Conservation (phyloP, 1,284 basidiomycete species). For the Leccinum pallidistipes region DNA sequence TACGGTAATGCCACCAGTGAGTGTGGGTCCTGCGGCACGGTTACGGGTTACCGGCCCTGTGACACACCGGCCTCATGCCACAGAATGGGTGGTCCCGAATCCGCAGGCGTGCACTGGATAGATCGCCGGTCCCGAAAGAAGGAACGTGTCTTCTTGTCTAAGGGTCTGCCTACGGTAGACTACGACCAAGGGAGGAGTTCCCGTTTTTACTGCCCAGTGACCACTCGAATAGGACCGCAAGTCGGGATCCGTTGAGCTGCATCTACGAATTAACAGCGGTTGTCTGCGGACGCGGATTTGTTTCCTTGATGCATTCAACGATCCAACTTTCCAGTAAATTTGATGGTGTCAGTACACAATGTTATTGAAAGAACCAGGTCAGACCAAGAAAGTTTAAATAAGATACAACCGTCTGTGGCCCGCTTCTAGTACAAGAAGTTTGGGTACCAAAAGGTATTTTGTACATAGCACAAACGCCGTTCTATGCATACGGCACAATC, state of each 20-base stretch:
- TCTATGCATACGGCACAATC: neutral
- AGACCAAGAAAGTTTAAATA: neutral
- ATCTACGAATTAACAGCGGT: neutral
- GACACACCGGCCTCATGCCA: neutral
- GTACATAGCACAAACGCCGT: neutral
- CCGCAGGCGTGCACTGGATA: neutral
- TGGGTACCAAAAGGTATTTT: neutral
- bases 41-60: neutral
- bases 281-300: neutral
- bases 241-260: neutral
- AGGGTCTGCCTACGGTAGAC: too few species aligned
- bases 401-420: neutral
- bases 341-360: neutral
- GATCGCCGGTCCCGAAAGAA: neutral
- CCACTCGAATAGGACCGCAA: neutral
- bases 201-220: neutral
- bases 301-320: neutral
- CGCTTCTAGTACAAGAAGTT: neutral
- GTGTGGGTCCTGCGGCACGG: neutral
- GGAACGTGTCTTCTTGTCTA: too few species aligned
- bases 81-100: neutral
- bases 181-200: neutral
- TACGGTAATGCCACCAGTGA: neutral
- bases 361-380: neutral
- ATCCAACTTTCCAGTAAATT: neutral